Evolutionary conservation across 441 rosid species (phyloP), one percentile per base, ranked within the genome.

Genomic region (Euphorbia schlechtendalii): DNA sequence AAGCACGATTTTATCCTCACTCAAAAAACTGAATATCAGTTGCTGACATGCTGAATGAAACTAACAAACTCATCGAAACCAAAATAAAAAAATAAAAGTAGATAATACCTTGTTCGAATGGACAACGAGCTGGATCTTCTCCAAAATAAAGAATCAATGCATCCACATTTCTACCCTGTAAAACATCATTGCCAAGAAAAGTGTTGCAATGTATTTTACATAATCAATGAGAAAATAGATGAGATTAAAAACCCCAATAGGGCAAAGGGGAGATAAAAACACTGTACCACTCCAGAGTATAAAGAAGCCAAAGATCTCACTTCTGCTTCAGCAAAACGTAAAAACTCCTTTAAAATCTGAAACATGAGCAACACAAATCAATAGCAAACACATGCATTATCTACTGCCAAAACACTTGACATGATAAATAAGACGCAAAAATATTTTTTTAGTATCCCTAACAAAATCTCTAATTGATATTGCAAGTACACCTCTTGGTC

Each of bases 71-170:
- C 51, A 45, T 25, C 36, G 15, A 20, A 18, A n/a, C 2, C 32
- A 49, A 11, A 4, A 32, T 15, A 34, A 53, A 21, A 30, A 22
- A 43, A 61, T 21, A 61, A 63, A 64, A 43, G 7, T 38, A 20
- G 49, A 41, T 53, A 64, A 40, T 77, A 93, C 96, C 99, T 87
- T 94, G 99, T 74, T 94, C 97, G 54, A 94, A 90, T 60, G 96
- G 85, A 60, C 94, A 94, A 18, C 88, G 87, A 43, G 92, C 87
- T 54, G 99, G 99, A 81, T 94, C 97, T 83, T 94, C 97, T 56
- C 99, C 99, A 71, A 90, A 94, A 74, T 94, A 94, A 74, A 89
- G 83, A 74, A 89, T 87, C 77, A 89, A 79, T 46, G 88, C 86
- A 78, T 94, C 99, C 63, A 84, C 96, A 64, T 90, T 90, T 76